Conservation (phyloP, 352 stramenopile genomes). For the Globisporangium alternatum region DNA sequence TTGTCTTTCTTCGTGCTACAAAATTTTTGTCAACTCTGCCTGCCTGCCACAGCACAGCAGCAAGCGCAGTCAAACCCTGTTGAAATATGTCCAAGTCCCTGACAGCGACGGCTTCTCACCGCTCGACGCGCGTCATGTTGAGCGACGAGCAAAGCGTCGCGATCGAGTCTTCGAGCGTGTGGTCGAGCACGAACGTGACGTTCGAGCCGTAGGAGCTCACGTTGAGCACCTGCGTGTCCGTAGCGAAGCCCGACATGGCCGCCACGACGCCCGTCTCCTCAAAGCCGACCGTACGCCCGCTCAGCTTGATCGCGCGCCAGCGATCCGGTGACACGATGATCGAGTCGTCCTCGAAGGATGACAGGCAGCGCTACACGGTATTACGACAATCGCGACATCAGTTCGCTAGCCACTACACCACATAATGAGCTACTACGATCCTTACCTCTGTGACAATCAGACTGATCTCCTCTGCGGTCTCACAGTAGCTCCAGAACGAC, state of each 20-base stretch:
- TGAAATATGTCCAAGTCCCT: too few relatives aligned
- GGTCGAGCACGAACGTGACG: constrained; percentile 79
- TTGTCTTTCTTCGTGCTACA: background rate
- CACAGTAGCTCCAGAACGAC: constrained; percentile 85
- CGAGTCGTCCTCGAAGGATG: constrained; percentile 65
- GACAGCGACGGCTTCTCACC: constrained; percentile 23
- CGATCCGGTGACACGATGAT: constrained; percentile 82
- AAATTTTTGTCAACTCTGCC: background rate
- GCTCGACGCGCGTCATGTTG: constrained; percentile 65
- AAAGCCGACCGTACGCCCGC: constrained; percentile 76
- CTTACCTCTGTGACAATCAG: constrained; percentile 69
- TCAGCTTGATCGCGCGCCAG: constrained; percentile 85
- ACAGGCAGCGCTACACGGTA: constrained; percentile 35
- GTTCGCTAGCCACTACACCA: background rate
- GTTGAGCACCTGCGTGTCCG: constrained; percentile 82
- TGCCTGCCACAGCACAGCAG: too few relatives aligned
- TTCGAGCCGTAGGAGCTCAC: constrained; percentile 85
- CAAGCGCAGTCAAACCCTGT: too few relatives aligned
- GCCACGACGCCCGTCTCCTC: constrained; percentile 86
- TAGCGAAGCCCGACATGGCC: constrained; percentile 80
- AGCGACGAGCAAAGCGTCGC: constrained; percentile 63
- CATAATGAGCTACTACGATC: background rate
- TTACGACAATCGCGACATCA: background rate
- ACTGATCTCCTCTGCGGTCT: constrained; percentile 82
- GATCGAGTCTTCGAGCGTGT: constrained; percentile 70